Conservation (phyloP, 371 early-diverging fungal species). For the Mucor indicus region DNA sequence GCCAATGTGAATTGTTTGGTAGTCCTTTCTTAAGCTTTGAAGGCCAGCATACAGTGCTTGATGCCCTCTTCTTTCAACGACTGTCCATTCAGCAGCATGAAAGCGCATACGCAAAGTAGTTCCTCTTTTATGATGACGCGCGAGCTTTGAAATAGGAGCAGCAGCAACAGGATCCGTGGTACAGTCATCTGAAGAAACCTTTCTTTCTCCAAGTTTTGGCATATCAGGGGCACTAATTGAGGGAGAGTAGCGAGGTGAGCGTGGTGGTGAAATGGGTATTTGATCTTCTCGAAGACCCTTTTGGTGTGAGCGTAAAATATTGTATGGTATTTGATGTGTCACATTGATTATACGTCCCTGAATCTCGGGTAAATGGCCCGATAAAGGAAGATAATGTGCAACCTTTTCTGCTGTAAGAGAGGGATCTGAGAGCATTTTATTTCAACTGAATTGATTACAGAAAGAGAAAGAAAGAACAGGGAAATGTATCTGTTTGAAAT, state of each 20-base stretch:
- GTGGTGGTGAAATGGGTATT: conserved; percentile 9
- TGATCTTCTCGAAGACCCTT: not conserved
- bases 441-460: too few species aligned
- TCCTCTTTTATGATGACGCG: conserved; percentile 24
- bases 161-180: conserved; percentile 20
- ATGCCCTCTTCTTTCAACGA: conserved; percentile 59
- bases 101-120: conserved; percentile 22
- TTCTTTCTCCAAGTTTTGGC: not conserved
- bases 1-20: conserved; percentile 63
- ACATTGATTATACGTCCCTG: conserved; percentile 35
- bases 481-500: too few species aligned
- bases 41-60: conserved; percentile 73
- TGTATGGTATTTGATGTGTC: conserved; percentile 31
- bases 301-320: conserved; percentile 22
- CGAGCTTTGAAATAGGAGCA: conserved; percentile 29
- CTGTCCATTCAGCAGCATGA: conserved; percentile 32
- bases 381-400: conserved; percentile 24
- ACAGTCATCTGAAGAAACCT: not conserved
- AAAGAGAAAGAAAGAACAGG: too few species aligned
- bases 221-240: not conserved
- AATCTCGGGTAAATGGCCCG: conserved; percentile 25
- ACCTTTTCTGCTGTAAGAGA: conserved; percentile 28
- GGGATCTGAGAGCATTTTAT: not conserved
- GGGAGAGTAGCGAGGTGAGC: not conserved
- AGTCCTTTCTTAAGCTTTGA: conserved; percentile 40